Conservation (phyloP, 495 filamentous ascomycete genomes). For the Copromyces sp. region DNA sequence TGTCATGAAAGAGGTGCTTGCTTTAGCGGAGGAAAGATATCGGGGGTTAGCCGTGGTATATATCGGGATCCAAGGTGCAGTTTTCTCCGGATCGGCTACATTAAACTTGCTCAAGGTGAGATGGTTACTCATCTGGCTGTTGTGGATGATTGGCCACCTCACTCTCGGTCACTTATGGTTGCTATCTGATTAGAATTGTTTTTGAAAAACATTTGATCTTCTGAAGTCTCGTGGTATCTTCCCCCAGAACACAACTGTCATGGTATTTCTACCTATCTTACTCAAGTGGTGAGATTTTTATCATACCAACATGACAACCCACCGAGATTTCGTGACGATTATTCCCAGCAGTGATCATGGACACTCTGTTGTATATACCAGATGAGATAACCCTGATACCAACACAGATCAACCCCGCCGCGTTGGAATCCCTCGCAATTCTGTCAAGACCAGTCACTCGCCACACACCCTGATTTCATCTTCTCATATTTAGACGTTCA, state of each 20-base stretch:
- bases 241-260: too few relatives aligned
- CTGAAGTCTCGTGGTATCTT: too few relatives aligned
- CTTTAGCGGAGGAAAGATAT: neutral
- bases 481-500: neutral
- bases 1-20: neutral
- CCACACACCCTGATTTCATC: neutral
- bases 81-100: neutral
- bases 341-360: neutral
- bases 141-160: too few relatives aligned
- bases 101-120: neutral
- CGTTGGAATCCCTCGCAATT: neutral
- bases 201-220: too few relatives aligned
- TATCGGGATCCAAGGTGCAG: neutral
- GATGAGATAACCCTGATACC: neutral
- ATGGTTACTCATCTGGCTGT: neutral
- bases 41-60: neutral
- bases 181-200: too few relatives aligned
- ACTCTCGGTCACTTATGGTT: too few relatives aligned
- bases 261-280: too few relatives aligned
- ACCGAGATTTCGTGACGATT: neutral
- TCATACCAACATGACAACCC: neutral
- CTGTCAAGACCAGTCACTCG: neutral
- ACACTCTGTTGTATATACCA: neutral
- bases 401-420: neutral
- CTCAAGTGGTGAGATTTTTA: neutral